phyloP scores from a whole-genome alignment of 108 stramenopile species.

The Skeletonema marinoi region DNA sequence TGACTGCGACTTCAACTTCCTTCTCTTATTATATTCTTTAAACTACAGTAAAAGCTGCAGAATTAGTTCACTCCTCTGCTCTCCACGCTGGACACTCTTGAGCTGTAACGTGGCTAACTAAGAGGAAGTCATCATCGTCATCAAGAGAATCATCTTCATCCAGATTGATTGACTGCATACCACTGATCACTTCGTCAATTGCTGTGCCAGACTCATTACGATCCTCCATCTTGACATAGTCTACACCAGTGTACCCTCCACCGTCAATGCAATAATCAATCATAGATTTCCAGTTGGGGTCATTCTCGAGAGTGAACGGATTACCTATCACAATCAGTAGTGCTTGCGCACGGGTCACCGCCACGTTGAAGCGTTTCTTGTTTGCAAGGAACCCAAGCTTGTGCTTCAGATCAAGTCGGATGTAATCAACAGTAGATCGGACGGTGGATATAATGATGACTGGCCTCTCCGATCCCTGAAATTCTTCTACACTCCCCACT shows the following conservation, averaged over 20 bases:
- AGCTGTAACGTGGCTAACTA: conserved; percentile 28
- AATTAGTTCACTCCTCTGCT: conserved; percentile 22
- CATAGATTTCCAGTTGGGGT: conserved; percentile 33
- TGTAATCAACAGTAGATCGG: conserved; percentile 57
- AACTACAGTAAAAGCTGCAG: too few species aligned
- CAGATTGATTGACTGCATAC: not conserved
- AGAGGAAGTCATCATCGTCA: not conserved
- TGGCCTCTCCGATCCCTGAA: conserved; percentile 85
- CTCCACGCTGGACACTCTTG: conserved; percentile 48
- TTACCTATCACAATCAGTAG: conserved; percentile 84
- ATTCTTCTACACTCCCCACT: conserved; percentile 85
- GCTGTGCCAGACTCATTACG: conserved; percentile 9
- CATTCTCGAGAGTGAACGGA: conserved; percentile 59
- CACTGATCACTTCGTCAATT: conserved; percentile 7
- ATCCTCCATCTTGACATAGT: conserved; percentile 8
- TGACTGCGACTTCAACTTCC: too few species aligned
- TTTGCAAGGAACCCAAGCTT: conserved; percentile 85
- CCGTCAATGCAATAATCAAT: conserved; percentile 23
- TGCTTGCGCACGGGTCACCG: conserved; percentile 79
- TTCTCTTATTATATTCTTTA: too few species aligned
- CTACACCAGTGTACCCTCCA: conserved; percentile 26
- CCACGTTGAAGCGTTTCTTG: conserved; percentile 89
- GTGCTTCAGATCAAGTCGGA: conserved; percentile 55
- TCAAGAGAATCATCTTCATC: conserved; percentile 9
- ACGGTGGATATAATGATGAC: conserved; percentile 86